Conservation (phyloP, 345 rosid genomes). For the Eucalyptus regnans region DNA sequence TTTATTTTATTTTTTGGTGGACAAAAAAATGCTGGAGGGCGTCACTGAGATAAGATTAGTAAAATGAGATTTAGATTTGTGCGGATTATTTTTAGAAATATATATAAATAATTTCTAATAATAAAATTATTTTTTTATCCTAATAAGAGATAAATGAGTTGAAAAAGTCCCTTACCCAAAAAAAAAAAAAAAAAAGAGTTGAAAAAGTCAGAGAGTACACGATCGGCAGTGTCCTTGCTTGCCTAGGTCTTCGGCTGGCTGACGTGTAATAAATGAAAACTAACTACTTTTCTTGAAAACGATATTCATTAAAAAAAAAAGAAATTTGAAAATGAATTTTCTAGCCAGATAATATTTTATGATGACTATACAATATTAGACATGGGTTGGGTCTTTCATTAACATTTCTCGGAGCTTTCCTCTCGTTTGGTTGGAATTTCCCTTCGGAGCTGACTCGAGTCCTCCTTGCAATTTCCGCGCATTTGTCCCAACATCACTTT, state of each 20-base stretch:
- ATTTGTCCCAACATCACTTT: neutral
- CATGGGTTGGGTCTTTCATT: neutral
- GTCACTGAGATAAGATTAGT: neutral
- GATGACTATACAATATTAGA: neutral
- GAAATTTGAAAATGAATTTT: no score
- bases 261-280: no score
- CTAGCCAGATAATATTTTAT: neutral
- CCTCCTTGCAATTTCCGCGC: neutral
- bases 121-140: neutral
- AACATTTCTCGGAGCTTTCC: neutral
- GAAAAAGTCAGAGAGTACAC: neutral
- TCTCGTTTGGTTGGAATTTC: neutral
- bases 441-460: neutral
- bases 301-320: neutral
- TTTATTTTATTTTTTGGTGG: neutral
- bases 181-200: neutral
- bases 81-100: neutral
- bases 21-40: neutral
- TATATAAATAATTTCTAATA: no score
- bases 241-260: no score
- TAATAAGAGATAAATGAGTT: neutral
- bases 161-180: neutral
- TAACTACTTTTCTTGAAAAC: neutral
- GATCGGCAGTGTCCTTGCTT: no score
- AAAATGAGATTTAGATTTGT: neutral